These are phyloP conservation scores for Naganishia sp. DNA, from an alignment of 1,284 basidiomycete species.

Conservation along the genomic window DNA sequence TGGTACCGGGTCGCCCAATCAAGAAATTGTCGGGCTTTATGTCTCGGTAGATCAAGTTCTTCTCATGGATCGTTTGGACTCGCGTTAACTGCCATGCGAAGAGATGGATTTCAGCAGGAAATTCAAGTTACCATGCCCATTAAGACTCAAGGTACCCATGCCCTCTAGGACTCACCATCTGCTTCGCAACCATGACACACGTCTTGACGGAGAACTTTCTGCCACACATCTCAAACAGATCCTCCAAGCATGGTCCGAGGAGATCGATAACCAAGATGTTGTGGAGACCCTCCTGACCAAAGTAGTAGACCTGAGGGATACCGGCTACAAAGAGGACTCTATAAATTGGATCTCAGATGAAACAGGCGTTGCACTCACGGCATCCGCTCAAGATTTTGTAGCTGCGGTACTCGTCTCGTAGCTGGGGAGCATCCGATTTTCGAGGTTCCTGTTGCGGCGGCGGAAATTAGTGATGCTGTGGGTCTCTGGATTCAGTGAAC, in stretches of 20 bases:
- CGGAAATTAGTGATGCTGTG: background rate
- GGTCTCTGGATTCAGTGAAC: background rate
- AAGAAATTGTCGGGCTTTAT: slow-evolving; percentile 98
- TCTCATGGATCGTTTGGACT: slow-evolving; percentile 94
- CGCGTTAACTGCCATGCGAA: slow-evolving; percentile 66
- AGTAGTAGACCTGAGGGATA: slow-evolving; percentile 95
- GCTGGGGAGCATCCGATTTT: slow-evolving; percentile 93
- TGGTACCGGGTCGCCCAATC: slow-evolving; percentile 85
- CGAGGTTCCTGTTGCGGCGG: slow-evolving; percentile 72
- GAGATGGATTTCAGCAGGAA: background rate
- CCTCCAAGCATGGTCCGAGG: slow-evolving; percentile 87
- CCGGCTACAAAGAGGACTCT: slow-evolving; percentile 60
- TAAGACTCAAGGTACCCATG: slow-evolving; percentile 40
- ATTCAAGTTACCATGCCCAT: background rate
- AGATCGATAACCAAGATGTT: slow-evolving; percentile 96
- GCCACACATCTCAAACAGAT: slow-evolving; percentile 94
- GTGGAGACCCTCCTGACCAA: slow-evolving; percentile 95
- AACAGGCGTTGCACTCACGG: slow-evolving; percentile 61
- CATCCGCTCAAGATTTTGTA: slow-evolving; percentile 94
- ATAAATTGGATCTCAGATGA: slow-evolving; percentile 14
- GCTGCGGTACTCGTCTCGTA: slow-evolving; percentile 93
- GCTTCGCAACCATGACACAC: slow-evolving; percentile 92
- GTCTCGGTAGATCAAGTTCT: slow-evolving; percentile 95
- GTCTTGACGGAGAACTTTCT: slow-evolving; percentile 94
- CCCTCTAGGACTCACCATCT: slow-evolving; percentile 71